Evolutionary conservation across 2,329 filamentous ascomycete genomes (phyloP).

Genomic region (Ceratocystis cubensis): DNA sequence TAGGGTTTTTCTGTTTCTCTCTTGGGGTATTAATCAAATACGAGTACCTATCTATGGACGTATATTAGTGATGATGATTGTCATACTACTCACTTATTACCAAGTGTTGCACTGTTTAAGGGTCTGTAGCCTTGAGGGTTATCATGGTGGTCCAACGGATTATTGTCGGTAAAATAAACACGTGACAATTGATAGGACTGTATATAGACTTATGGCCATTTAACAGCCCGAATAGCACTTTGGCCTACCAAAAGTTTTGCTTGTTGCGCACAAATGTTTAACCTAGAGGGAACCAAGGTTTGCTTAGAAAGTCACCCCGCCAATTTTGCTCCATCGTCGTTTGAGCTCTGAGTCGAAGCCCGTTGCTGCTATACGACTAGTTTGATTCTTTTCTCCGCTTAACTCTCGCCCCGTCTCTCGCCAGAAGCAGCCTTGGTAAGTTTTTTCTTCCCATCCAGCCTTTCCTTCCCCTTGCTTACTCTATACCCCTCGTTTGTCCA

Average conservation of each 20-base stretch:
- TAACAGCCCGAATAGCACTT: neutral
- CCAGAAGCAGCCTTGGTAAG: constrained; percentile 17
- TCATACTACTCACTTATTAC: neutral
- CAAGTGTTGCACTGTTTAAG: neutral
- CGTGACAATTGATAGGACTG: constrained; percentile 5
- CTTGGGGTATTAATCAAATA: neutral
- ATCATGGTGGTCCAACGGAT: neutral
- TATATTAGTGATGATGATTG: too few species aligned
- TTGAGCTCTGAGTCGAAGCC: constrained; percentile 14
- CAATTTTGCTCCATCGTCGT: constrained; percentile 15
- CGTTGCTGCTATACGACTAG: constrained; percentile 10
- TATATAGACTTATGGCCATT: neutral
- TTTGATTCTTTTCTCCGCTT: constrained; percentile 13
- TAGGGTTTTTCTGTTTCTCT: neutral
- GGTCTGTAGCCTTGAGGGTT: neutral
- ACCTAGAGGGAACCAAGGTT: constrained; percentile 4
- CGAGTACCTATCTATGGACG: too few species aligned
- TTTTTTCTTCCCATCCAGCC: constrained; percentile 11
- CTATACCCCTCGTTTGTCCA: constrained; percentile 11
- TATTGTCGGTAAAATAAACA: constrained; percentile 8
- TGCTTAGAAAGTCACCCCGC: neutral
- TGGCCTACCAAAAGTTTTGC: constrained; percentile 4
- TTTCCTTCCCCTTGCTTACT: neutral
- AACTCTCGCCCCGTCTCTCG: constrained; percentile 6
- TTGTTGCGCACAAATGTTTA: constrained; percentile 16